phyloP scores from a whole-genome alignment of 192 early-diverging fungal species.

The Backusella parvicylindrica region DNA sequence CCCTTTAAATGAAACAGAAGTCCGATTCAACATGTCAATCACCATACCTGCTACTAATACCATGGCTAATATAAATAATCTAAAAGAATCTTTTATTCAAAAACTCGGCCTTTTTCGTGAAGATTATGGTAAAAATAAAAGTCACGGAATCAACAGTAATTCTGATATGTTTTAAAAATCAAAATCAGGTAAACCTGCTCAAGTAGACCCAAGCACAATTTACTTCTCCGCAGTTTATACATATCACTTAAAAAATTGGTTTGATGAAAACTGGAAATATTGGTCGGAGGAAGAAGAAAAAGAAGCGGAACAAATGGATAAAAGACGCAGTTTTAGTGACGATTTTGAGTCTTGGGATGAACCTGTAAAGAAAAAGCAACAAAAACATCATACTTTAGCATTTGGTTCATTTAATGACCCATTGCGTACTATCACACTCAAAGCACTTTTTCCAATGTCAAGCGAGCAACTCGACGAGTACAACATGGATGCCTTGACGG shows the following conservation, averaged over 20 bases:
- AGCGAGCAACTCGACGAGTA: conserved; percentile 31
- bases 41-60: conserved; percentile 28
- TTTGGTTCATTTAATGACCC: conserved; percentile 58
- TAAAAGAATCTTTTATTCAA: conserved; percentile 36
- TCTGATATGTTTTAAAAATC: conserved; percentile 3
- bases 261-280: conserved; percentile 53
- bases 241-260: conserved; percentile 51
- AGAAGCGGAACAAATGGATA: background rate
- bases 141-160: background rate
- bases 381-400: conserved; percentile 28
- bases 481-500: conserved; percentile 51
- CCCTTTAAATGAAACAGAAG: conserved; percentile 21
- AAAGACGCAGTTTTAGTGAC: conserved; percentile 4
- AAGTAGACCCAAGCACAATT: background rate
- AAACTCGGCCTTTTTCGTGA: conserved; percentile 32
- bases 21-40: conserved; percentile 40
- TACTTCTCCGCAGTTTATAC: conserved; percentile 38
- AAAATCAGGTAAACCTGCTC: conserved; percentile 1
- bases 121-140: conserved; percentile 18
- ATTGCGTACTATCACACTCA: conserved; percentile 41
- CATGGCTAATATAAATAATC: conserved; percentile 32
- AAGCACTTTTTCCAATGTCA: conserved; percentile 43
- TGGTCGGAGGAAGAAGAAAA: conserved; percentile 18
- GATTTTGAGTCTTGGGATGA: conserved; percentile 11
- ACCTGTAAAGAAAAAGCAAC: conserved; percentile 12